Evolutionary conservation across 2,329 filamentous ascomycete genomes (phyloP), one percentile per base, ranked within the genome.

Genomic region (Scedosporium apiospermum): DNA sequence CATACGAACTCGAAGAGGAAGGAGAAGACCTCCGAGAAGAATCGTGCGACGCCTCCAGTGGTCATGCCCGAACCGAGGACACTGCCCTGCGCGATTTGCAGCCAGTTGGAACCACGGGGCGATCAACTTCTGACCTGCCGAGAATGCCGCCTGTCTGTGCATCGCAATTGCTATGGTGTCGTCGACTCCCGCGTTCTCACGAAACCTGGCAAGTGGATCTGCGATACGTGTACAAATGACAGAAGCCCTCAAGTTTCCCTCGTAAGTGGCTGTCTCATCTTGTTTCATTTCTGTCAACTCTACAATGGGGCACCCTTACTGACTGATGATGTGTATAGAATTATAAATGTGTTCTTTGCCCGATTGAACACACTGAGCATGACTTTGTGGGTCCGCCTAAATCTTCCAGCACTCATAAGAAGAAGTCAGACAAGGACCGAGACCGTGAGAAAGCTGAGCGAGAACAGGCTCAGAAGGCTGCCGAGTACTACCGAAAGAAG

Each of bases 201-300:
- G 30, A 61, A 65, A 51, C 82, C 85, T 38, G 83, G 82, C 55
- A 96, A 96, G 74, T 99, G 95, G 95, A 85, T 88, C 49, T 99
- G 95, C 74, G 95, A 98, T 75, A 96, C 93, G 84, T 99, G 95
- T 74, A 81, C 87, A 44, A 99, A 99, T 71, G 95, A 99, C 72
- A 91, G 92, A 72, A 93, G 88, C 69, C 92, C 93, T 4, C 87
- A 91, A 67, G 88, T 96, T 55, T 97, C 95, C n/a, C 93, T 96
- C 63, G 88, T 90, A 80, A 81, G 86, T 80, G 64, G 30, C 16
- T 42, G 34, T 6, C 2, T 14, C 16, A 10, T 34, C 30, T 34
- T 10, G 30, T 34, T 34, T 26, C 10, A 3, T 26, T n/a, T 46
- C 6, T 49, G 18, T 26, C 1, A 4, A 46, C 14, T 41, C 9